phyloP scores from a whole-genome alignment of 1,284 basidiomycete species.

The Moniliophthora roreri region DNA sequence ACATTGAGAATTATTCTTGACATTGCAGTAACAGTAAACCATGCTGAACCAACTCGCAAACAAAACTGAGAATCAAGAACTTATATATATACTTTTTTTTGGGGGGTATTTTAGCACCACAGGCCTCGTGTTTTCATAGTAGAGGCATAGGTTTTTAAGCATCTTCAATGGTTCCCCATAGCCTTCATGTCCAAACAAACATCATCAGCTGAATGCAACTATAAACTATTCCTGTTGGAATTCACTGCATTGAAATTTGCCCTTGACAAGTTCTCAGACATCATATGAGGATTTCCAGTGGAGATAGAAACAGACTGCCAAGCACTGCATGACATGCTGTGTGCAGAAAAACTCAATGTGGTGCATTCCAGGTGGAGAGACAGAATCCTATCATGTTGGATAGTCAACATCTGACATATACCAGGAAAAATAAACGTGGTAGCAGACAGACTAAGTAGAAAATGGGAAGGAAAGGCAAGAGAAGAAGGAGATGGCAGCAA shows the following conservation, averaged over 20 bases:
- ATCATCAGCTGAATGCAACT: slow-evolving; percentile 8
- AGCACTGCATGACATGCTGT: slow-evolving; percentile 18
- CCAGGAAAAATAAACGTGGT: slow-evolving; percentile 16
- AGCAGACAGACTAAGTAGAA: slow-evolving; percentile 16
- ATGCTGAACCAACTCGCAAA: too few relatives aligned
- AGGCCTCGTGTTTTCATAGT: too few relatives aligned
- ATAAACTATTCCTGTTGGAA: slow-evolving; percentile 9
- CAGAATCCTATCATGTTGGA: slow-evolving; percentile 15
- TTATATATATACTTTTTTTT: too few relatives aligned
- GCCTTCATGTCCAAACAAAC: slow-evolving; percentile 8
- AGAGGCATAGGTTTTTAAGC: too few relatives aligned
- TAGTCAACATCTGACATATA: slow-evolving; percentile 15
- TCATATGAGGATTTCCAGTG: slow-evolving; percentile 19
- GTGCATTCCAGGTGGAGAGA: slow-evolving; percentile 16
- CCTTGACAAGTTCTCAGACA: slow-evolving; percentile 20
- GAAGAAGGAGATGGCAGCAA: slow-evolving; percentile 28
- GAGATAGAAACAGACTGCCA: slow-evolving; percentile 22
- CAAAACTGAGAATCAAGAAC: too few relatives aligned
- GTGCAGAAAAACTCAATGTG: slow-evolving; percentile 13
- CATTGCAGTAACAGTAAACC: too few relatives aligned
- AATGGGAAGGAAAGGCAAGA: slow-evolving; percentile 9
- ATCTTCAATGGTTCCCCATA: too few relatives aligned
- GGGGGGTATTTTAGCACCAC: too few relatives aligned
- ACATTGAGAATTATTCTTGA: too few relatives aligned
- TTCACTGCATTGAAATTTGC: slow-evolving; percentile 9